Evolutionary conservation across 192 early-diverging fungal species (phyloP), one percentile per base, ranked within the genome.

Genomic region (Mortierella claussenii): DNA sequence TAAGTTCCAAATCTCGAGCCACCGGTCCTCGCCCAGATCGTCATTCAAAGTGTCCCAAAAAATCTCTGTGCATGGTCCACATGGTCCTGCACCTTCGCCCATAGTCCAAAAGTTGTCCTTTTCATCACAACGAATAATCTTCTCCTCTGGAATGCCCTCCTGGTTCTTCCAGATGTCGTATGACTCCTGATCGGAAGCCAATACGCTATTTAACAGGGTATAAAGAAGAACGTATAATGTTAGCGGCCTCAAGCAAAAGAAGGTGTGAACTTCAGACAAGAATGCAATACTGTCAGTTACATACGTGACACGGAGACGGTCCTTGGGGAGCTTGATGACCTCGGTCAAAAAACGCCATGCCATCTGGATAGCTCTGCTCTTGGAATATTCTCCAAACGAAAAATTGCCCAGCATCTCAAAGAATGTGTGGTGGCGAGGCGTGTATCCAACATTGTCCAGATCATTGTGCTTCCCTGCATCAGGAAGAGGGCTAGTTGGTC

Each of bases 351-450:
- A 90, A 10, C 65, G 52, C 87, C 87, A 88, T 12, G 87, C 87
- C 79, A 83, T 81, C n/a, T 47, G 64, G 47, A 88, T 86, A 10
- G 87, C 88, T 27, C 79, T 60, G 12, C 50, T 44, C 51, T 86
- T 89, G 28, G 73, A 64, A 61, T 88, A 87, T 11, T 70, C 45
- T n/a, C 88, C 88, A 79, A 89, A 88, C 0, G 86, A 87, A 68
- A 89, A 89, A 36, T 87, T 86, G 10, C 88, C 88, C 21, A 89
- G 62, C 88, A 89, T 89, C 64, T 89, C 88, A 68, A 89, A 89
- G 43, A 88, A 87, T 1, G 88, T 89, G 51, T 89, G 88, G 62
- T 89, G 88, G 8, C 86, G 83, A 30, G 83, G 81, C 4, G 87
- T 89, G 59, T 79, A 83, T n/a, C 87, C 87, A 7, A 89, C 87